phyloP scores from a whole-genome alignment of 106 monocot genomes.

The Phalaenopsis aphrodite region DNA sequence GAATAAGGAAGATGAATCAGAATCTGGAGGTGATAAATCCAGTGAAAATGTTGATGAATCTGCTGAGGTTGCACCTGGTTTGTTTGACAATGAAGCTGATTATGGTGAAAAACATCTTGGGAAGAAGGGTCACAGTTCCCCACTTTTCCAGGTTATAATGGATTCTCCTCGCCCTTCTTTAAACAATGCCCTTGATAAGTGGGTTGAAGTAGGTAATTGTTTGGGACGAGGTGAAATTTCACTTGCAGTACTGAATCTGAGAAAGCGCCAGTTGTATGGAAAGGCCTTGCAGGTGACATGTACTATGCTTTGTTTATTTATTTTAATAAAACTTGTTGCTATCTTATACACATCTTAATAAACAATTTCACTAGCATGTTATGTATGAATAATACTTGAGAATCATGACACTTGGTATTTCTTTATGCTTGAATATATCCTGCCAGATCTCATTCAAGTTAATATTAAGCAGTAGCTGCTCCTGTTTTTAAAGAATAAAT shows the following conservation, averaged over 20 bases:
- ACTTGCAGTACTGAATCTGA: constrained; percentile 24
- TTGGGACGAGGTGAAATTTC: constrained; percentile 34
- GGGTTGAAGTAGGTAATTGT: constrained; percentile 48
- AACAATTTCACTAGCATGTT: not conserved
- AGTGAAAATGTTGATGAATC: constrained; percentile 18
- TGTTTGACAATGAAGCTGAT: constrained; percentile 10
- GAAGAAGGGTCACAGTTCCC: constrained; percentile 12
- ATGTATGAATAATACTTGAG: not conserved
- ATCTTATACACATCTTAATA: not conserved
- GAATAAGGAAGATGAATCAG: constrained; percentile 8
- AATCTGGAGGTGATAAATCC: constrained; percentile 7
- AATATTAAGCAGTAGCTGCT: not conserved
- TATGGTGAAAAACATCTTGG: constrained; percentile 6
- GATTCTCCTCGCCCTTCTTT: constrained; percentile 24
- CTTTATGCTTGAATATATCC: not conserved
- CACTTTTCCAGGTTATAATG: constrained; percentile 38
- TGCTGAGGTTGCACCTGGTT: constrained; percentile 14
- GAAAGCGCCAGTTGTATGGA: constrained; percentile 32
- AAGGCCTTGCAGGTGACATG: constrained; percentile 63
- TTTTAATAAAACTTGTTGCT: not conserved
- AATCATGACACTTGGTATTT: not conserved
- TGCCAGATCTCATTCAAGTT: not conserved
- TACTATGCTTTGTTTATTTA: not conserved
- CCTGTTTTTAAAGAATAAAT: not conserved
- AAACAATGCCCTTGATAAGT: constrained; percentile 40